Percentiles rank a stretch among this genome's conserved stretches.
Conservation (phyloP, 176 grass and related monocot genomes). For the Echinochloa phyllopogon region DNA sequence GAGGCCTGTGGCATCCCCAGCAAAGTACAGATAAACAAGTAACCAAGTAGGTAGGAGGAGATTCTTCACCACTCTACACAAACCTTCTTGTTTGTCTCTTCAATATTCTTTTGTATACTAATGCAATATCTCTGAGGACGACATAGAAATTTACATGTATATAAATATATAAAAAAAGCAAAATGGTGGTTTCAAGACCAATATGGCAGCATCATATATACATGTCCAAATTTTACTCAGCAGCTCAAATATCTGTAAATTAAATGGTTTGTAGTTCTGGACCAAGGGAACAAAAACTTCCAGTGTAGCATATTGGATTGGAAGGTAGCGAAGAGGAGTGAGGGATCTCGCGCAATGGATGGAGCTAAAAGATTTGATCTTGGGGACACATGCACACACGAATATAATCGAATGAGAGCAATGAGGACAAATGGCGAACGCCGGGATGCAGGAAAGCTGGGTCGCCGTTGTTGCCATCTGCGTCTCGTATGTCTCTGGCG, state of each 20-base stretch:
- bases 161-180: not conserved
- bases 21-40: slow-evolving; percentile 46
- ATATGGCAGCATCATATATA: not conserved
- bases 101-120: not conserved
- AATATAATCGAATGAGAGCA: not conserved
- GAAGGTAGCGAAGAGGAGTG: not conserved
- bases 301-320: not conserved
- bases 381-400: not conserved
- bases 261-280: not conserved
- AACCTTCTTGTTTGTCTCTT: slow-evolving; percentile 12
- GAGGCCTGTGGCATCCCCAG: slow-evolving; percentile 38
- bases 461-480: slow-evolving; percentile 1
- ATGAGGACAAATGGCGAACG: slow-evolving; percentile 25
- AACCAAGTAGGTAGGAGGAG: slow-evolving; percentile 17
- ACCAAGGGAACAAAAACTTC: not conserved
- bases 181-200: not conserved
- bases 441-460: slow-evolving; percentile 17
- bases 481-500: slow-evolving; percentile 7
- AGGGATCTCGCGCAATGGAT: not conserved
- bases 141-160: too few relatives aligned
- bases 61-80: slow-evolving; percentile 1
- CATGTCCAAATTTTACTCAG: not conserved
- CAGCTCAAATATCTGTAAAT: not conserved
- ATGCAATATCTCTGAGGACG: not conserved
- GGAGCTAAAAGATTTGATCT: slow-evolving; percentile 4